phyloP scores from a whole-genome alignment of 164 flowering plant species.

The Hamamelis virginiana region DNA sequence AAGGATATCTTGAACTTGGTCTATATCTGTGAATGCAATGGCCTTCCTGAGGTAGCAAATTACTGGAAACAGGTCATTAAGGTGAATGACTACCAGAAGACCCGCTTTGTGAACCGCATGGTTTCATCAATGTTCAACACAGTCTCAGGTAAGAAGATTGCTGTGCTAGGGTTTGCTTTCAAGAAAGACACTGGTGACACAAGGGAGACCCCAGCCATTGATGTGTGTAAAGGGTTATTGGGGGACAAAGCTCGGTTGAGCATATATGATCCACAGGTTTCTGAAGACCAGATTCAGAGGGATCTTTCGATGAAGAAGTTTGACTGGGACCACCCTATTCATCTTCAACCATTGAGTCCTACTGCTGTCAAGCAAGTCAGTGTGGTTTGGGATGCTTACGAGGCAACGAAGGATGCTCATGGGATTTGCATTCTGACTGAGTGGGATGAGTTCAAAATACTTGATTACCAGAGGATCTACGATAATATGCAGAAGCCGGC shows the following conservation, averaged over 20 bases:
- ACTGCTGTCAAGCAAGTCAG: conserved; percentile 37
- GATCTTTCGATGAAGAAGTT: conserved; percentile 60
- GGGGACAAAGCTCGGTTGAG: conserved; percentile 56
- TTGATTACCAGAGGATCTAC: conserved; percentile 56
- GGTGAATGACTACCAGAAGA: conserved; percentile 66
- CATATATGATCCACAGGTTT: conserved; percentile 69
- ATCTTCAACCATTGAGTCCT: conserved; percentile 48
- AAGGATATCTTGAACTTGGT: conserved; percentile 64
- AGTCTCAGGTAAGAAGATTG: conserved; percentile 55
- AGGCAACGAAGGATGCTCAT: conserved; percentile 62
- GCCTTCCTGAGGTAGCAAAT: conserved; percentile 64
- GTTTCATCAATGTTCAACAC: conserved; percentile 72
- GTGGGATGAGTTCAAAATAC: conserved; percentile 67
- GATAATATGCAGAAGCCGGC: conserved; percentile 73
- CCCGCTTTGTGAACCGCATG: conserved; percentile 54
- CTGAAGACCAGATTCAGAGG: conserved; percentile 59
- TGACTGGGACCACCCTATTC: conserved; percentile 67
- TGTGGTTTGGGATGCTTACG: conserved; percentile 51
- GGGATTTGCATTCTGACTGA: conserved; percentile 69
- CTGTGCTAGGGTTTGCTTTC: conserved; percentile 62
- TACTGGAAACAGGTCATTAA: conserved; percentile 68
- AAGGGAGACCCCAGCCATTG: conserved; percentile 68
- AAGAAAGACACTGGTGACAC: conserved; percentile 73
- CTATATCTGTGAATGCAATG: conserved; percentile 67
- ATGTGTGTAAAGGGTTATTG: conserved; percentile 60